Evolutionary conservation across 2,329 filamentous ascomycete species (phyloP).

Genomic region (Cyanodermella asteris): DNA sequence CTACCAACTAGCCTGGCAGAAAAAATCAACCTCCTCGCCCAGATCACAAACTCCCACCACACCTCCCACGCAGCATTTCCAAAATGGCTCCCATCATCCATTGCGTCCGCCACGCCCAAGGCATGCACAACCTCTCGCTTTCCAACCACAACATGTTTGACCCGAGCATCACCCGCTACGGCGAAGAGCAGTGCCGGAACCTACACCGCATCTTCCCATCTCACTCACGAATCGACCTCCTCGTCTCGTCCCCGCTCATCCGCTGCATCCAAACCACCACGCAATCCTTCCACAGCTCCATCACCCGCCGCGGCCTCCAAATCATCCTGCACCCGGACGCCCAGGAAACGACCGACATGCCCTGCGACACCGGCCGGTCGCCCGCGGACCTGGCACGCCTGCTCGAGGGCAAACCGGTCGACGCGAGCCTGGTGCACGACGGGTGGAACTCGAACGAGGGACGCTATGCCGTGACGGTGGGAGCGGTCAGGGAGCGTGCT

Average conservation of each 20-base stretch:
- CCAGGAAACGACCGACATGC: slow-evolving; percentile 55
- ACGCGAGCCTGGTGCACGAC: slow-evolving; percentile 37
- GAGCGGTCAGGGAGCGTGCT: slow-evolving; percentile 38
- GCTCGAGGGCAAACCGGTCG: slow-evolving; percentile 39
- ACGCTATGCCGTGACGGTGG: slow-evolving; percentile 22
- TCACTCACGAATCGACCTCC: slow-evolving; percentile 41
- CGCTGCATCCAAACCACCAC: slow-evolving; percentile 64
- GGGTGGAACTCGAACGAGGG: slow-evolving; percentile 52
- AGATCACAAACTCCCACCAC: too few species aligned
- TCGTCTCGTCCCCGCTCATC: slow-evolving; percentile 59
- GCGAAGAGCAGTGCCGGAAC: slow-evolving; percentile 47
- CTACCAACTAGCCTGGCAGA: too few species aligned
- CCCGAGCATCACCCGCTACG: slow-evolving; percentile 55
- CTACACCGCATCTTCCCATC: slow-evolving; percentile 42
- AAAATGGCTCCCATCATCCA: slow-evolving; percentile 22
- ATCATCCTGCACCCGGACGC: slow-evolving; percentile 49
- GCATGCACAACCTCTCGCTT: slow-evolving; percentile 54
- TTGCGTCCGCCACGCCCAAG: slow-evolving; percentile 32
- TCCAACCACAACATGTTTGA: slow-evolving; percentile 56
- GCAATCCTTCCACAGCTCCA: slow-evolving; percentile 39
- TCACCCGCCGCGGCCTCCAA: slow-evolving; percentile 24
- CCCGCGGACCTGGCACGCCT: slow-evolving; percentile 33
- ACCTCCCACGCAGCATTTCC: slow-evolving; percentile 5
- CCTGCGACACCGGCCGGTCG: slow-evolving; percentile 54
- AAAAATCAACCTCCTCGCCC: too few species aligned